Evolutionary conservation across 805 yeast genomes (phyloP), one percentile per base, ranked within the genome.

Genomic region (Jamesozyma rosinii): DNA sequence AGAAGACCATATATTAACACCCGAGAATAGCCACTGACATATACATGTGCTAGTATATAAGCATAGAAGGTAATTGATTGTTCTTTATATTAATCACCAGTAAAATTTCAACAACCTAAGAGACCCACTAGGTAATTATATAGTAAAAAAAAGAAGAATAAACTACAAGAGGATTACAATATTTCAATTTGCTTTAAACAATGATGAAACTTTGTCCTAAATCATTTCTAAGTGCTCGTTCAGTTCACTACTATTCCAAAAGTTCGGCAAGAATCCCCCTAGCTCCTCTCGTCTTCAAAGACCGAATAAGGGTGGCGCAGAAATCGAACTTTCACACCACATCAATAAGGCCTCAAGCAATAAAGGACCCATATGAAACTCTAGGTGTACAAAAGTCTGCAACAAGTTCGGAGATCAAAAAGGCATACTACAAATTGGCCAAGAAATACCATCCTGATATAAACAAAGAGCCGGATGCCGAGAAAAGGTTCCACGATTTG

Each of bases 401-500:
- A 0, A 72, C 81, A 13, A 68, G 81, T 6, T 74, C 85, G n/a
- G 94, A 88, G 18, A 92, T 92, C 66, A 92, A 92, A 65, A 89
- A 89, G 64, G 90, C 95, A 2, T 92, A 92, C 67, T 88, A 88
- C 62, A 82, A 87, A 57, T 69, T 92, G 49, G 98, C 97, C 14
- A 92, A 92, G 64, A 76, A 90, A 62, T 88, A 71, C 64, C 99
- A 92, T 64, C 99, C 99, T 0, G 99, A 92, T 68, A 85, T 92
- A 37, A 92, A 90, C 64, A 92, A 90, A 64, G 96, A 85, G 49
- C 75, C 77, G 21, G 90, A 76, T 17, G 92, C 97, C 0, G 95
- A 90, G 54, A 77, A 78, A 58, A 79, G 79, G 63, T 92, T 92
- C 68, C 97, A 92, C 58, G 86, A 84, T 55, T 76, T 92, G 50